Evolutionary conservation across 305 asterid species (phyloP), one percentile per base, ranked within the genome.

Genomic region (Petunia hybrid): DNA sequence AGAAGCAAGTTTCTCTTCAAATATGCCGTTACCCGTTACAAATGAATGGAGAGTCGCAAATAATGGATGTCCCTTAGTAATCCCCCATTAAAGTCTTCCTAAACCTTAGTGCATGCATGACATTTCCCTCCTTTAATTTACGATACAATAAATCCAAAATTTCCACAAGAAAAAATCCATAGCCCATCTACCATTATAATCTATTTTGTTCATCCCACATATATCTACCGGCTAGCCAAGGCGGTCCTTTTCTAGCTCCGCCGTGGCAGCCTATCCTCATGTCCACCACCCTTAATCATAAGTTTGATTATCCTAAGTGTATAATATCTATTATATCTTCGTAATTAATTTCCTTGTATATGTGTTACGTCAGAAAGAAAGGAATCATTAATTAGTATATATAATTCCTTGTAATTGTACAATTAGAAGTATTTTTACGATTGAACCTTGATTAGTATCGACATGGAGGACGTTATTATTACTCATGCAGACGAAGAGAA

Each of bases 81-180:
- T 48, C 41, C 62, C 59, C 22, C 78, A 71, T 71, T 71, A 71
- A 71, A 71, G 61, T 71, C 78, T 71, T 71, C 62, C 78, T 71
- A 71, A 71, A 71, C 78, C 78, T 71, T 62, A 62, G 42, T 35
- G 45, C 78, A 48, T 48, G 13, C 45, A 48, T 48, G 13, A 31
- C 77, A 70, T 46, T 71, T 35, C 16, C 61, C 61, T 71, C 42
- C n/a, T 35, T 48, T 22, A 22, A 22, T 22, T 48, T 46, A 71
- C 62, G 48, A 71, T 71, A 71, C 59, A 46, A 46, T 71, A 46
- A 48, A 35, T 31, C 62, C 78, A 12, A 35, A 1, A 5, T 35
- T 57, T 57, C 9, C 63, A 57, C n/a, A n/a, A 57, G 31, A 57
- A 57, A 57, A 57, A 57, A 57, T 31, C 63, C 63, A 57, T 57